These are phyloP conservation scores for Pterulicium gracile DNA, from an alignment of 1,284 basidiomycete genomes.

Conservation along the genomic window DNA sequence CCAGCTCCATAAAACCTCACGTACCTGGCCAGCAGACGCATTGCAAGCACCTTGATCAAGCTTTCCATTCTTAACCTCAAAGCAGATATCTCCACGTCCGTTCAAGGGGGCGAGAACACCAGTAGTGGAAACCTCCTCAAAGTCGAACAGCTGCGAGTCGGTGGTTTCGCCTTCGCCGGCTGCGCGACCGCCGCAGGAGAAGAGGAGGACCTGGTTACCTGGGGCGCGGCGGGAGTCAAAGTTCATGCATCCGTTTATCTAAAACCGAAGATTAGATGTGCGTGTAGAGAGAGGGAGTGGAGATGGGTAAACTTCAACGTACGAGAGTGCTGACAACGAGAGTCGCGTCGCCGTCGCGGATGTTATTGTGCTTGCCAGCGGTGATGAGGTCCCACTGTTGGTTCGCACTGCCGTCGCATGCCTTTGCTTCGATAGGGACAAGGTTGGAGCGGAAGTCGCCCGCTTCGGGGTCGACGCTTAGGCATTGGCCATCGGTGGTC, in stretches of 20 bases:
- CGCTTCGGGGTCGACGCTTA: conserved; percentile 11
- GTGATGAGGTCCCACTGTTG: conserved; percentile 16
- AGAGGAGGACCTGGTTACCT: conserved; percentile 12
- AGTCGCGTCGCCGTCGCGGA: conserved; percentile 8
- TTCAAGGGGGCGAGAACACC: conserved; percentile 7
- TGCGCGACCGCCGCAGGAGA: conserved; percentile 14
- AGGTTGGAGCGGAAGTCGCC: conserved; percentile 17
- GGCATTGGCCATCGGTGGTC: conserved; percentile 13
- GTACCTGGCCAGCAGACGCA: neutral
- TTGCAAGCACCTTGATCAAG: conserved; percentile 1
- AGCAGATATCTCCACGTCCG: conserved; percentile 3
- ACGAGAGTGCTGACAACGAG: conserved; percentile 12
- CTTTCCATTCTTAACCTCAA: neutral
- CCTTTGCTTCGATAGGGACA: conserved; percentile 10
- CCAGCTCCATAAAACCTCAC: conserved; percentile 1
- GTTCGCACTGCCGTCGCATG: conserved; percentile 13
- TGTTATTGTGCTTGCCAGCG: conserved; percentile 10
- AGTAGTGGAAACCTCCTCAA: conserved; percentile 5
- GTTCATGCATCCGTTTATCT: conserved; percentile 13
- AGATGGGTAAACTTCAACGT: neutral
- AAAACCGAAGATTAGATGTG: neutral
- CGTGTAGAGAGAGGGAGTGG: neutral
- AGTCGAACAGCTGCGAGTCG: conserved; percentile 13
- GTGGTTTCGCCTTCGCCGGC: conserved; percentile 11
- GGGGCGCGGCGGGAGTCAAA: conserved; percentile 12